Evolutionary conservation across 257 asterid species (phyloP).

Genomic region (Craterostigma plantagineum): DNA sequence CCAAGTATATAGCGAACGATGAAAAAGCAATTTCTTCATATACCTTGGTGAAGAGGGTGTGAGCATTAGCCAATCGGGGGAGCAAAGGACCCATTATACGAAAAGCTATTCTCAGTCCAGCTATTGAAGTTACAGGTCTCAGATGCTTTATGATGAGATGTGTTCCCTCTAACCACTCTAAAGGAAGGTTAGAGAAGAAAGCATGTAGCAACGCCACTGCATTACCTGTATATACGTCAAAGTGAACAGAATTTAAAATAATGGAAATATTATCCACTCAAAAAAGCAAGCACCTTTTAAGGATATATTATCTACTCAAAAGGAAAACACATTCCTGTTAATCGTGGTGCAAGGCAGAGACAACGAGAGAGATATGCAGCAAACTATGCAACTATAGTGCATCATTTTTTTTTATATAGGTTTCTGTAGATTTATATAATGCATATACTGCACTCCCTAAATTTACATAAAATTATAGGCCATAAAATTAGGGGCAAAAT

Average conservation of each 20-base stretch:
- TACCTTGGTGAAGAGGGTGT: slow-evolving; percentile 79
- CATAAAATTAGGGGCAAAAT: too few relatives aligned
- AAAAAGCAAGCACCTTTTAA: too few relatives aligned
- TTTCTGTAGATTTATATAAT: too few relatives aligned
- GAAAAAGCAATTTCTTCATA: background rate
- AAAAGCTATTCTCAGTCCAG: slow-evolving; percentile 81
- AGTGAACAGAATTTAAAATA: background rate
- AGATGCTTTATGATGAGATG: slow-evolving; percentile 76
- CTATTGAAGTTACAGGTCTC: slow-evolving; percentile 84
- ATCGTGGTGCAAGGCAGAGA: too few relatives aligned
- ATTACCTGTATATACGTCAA: slow-evolving; percentile 36
- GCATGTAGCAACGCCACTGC: slow-evolving; percentile 82
- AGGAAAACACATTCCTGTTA: too few relatives aligned
- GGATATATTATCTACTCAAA: too few relatives aligned
- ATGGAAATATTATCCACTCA: too few relatives aligned
- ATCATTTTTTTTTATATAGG: too few relatives aligned
- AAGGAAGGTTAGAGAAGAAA: slow-evolving; percentile 84
- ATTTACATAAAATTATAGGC: too few relatives aligned
- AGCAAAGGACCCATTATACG: slow-evolving; percentile 96
- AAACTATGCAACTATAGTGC: too few relatives aligned
- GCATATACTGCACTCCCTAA: too few relatives aligned
- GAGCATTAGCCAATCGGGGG: slow-evolving; percentile 84
- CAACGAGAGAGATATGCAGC: too few relatives aligned
- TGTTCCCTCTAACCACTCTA: slow-evolving; percentile 94
- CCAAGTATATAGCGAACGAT: background rate